phyloP scores from a whole-genome alignment of 1,284 basidiomycete species.

The Thecaphora thlaspeos region DNA sequence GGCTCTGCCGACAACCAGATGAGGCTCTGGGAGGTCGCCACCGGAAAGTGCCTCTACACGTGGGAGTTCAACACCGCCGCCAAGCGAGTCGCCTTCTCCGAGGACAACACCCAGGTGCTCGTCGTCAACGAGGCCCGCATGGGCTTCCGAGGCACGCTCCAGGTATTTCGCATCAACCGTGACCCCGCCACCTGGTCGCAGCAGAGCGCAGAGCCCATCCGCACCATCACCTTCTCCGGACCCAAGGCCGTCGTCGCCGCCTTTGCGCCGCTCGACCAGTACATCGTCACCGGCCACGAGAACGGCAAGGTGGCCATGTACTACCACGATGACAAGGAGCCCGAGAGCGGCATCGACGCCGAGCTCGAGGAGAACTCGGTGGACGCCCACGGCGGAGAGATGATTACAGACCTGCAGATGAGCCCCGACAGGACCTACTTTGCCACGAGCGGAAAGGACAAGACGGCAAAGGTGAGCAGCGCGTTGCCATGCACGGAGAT shows the following conservation, averaged over 20 bases:
- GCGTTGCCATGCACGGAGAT: no score
- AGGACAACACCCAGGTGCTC: slow-evolving; percentile 66
- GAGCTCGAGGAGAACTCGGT: slow-evolving; percentile 77
- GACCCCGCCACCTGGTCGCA: slow-evolving; percentile 48
- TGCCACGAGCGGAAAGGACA: slow-evolving; percentile 94
- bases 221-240: slow-evolving; percentile 56
- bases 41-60: slow-evolving; percentile 72
- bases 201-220: slow-evolving; percentile 46
- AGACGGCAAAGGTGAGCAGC: slow-evolving; percentile 77
- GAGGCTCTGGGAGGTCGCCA: slow-evolving; percentile 84
- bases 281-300: slow-evolving; percentile 92
- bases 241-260: slow-evolving; percentile 88
- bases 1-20: slow-evolving; percentile 85
- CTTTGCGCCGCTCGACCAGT: slow-evolving; percentile 75
- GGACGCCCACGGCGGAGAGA: slow-evolving; percentile 38
- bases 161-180: slow-evolving; percentile 74
- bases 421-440: slow-evolving; percentile 89
- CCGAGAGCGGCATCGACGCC: slow-evolving; percentile 65
- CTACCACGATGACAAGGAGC: slow-evolving; percentile 55
- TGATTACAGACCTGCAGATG: slow-evolving; percentile 82
- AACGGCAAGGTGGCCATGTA: slow-evolving; percentile 74
- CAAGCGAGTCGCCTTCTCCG: slow-evolving; percentile 86
- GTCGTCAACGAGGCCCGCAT: slow-evolving; percentile 96
- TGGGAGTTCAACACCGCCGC: slow-evolving; percentile 99
- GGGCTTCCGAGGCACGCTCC: slow-evolving; percentile 69